Conservation (phyloP, 1,284 basidiomycete genomes). For the Ceratorhiza oryzae-sativae region DNA sequence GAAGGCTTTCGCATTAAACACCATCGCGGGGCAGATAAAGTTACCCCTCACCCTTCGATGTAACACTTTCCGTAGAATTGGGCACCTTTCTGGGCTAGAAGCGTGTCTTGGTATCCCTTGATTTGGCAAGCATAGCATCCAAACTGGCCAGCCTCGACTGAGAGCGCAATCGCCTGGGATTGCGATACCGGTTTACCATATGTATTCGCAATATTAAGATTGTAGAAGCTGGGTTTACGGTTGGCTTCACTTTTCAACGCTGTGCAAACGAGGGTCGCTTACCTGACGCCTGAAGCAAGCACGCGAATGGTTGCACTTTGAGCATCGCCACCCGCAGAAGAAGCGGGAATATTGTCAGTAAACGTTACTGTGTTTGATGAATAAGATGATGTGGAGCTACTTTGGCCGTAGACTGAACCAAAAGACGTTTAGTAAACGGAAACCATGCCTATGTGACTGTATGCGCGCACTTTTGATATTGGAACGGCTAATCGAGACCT, state of each 20-base stretch:
- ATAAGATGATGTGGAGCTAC: slow-evolving; percentile 3
- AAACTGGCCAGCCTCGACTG: slow-evolving; percentile 41
- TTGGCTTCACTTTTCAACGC: background rate
- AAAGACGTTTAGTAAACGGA: background rate
- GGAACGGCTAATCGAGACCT: slow-evolving; percentile 36
- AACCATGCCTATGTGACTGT: background rate
- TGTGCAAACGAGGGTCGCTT: background rate
- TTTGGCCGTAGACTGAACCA: slow-evolving; percentile 35
- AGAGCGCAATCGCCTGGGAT: slow-evolving; percentile 44
- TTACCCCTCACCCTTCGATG: slow-evolving; percentile 39
- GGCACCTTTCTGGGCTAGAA: slow-evolving; percentile 43
- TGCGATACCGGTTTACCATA: slow-evolving; percentile 41
- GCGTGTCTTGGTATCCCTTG: slow-evolving; percentile 44
- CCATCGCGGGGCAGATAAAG: background rate
- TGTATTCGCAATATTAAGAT: slow-evolving; percentile 44
- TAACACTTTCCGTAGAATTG: slow-evolving; percentile 42
- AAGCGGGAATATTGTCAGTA: slow-evolving; percentile 40
- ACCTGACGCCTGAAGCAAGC: slow-evolving; percentile 42
- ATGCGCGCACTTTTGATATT: slow-evolving; percentile 36
- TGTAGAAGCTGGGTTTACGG: slow-evolving; percentile 37
- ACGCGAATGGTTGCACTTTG: slow-evolving; percentile 43
- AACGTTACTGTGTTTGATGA: slow-evolving; percentile 42
- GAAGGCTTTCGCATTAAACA: background rate
- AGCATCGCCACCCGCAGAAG: slow-evolving; percentile 43
- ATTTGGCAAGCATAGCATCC: slow-evolving; percentile 43